Evolutionary conservation across 345 rosid species (phyloP).

Genomic region (Anastatica hierochuntica): DNA sequence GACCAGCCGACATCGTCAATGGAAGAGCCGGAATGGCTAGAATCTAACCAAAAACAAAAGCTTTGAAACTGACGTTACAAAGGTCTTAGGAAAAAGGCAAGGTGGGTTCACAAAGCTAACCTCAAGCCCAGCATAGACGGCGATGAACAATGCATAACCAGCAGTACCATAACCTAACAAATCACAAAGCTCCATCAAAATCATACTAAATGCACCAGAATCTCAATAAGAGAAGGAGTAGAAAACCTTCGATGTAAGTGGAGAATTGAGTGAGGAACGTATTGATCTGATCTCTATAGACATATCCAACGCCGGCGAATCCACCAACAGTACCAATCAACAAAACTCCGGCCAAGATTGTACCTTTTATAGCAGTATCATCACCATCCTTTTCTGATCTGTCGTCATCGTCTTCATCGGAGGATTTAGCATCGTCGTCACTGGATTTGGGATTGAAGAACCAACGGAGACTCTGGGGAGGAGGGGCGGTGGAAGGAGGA

Average conservation of each 20-base stretch:
- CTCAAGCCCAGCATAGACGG: conserved; percentile 90
- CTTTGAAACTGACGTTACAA: background rate
- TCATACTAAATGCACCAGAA: no score
- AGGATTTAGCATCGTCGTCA: conserved; percentile 16
- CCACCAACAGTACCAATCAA: conserved; percentile 87
- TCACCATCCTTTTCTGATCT: conserved; percentile 38
- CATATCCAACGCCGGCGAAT: conserved; percentile 57
- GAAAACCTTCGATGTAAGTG: conserved; percentile 67
- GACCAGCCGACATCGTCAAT: conserved; percentile 97
- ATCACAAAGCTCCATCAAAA: no score
- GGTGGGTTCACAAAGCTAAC: conserved; percentile 28
- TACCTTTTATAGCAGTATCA: conserved; percentile 59
- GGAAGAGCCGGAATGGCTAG: conserved; percentile 96
- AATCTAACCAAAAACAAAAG: conserved; percentile 33
- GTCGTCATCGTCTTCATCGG: conserved; percentile 17
- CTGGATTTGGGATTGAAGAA: conserved; percentile 51
- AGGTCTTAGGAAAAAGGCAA: background rate
- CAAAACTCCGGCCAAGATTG: conserved; percentile 73
- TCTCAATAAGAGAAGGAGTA: no score
- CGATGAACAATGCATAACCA: conserved; percentile 89
- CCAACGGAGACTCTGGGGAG: conserved; percentile 64
- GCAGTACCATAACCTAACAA: conserved; percentile 96
- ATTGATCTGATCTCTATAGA: conserved; percentile 76
- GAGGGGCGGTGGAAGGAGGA: conserved; percentile 32
- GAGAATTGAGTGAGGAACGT: conserved; percentile 73